Conservation (phyloP, 2,329 filamentous ascomycete species). For the Colletotrichum chlorophyti region DNA sequence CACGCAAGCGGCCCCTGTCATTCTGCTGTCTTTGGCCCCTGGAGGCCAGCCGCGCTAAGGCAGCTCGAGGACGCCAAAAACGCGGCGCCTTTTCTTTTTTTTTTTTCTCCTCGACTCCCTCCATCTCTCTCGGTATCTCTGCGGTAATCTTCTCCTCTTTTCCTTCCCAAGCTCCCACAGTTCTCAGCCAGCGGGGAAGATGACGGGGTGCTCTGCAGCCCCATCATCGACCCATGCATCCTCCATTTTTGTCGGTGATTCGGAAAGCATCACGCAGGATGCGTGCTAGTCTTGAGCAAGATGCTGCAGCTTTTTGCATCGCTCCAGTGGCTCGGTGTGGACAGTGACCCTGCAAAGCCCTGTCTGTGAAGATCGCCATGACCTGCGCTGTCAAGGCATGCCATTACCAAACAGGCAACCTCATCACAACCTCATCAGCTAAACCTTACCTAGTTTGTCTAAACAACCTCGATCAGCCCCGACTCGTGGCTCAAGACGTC, state of each 20-base stretch:
- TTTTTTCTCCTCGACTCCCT: background rate
- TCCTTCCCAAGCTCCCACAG: no score
- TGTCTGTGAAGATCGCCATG: conserved; percentile 1
- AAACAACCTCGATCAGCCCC: background rate
- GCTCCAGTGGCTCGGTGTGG: background rate
- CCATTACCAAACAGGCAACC: conserved; percentile 2
- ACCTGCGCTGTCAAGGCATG: background rate
- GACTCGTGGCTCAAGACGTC: background rate
- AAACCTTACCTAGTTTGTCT: background rate
- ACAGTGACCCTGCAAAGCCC: background rate
- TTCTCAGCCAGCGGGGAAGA: conserved; percentile 1
- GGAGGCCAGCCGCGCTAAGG: conserved; percentile 22
- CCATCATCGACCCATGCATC: no score
- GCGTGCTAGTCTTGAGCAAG: conserved; percentile 8
- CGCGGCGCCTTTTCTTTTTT: background rate
- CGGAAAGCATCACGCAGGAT: conserved; percentile 18
- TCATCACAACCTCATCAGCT: conserved; percentile 9
- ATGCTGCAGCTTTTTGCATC: conserved; percentile 8
- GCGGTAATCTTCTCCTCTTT: no score
- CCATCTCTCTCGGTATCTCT: no score
- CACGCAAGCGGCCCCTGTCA: conserved; percentile 27
- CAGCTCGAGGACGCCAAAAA: conserved; percentile 20
- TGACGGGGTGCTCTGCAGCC: conserved; percentile 8
- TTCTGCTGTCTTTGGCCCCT: conserved; percentile 8
- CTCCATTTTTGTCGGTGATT: conserved; percentile 16